Evolutionary conservation across 2,329 filamentous ascomycete species (phyloP).

Genomic region (Alternaria triticimaculans): DNA sequence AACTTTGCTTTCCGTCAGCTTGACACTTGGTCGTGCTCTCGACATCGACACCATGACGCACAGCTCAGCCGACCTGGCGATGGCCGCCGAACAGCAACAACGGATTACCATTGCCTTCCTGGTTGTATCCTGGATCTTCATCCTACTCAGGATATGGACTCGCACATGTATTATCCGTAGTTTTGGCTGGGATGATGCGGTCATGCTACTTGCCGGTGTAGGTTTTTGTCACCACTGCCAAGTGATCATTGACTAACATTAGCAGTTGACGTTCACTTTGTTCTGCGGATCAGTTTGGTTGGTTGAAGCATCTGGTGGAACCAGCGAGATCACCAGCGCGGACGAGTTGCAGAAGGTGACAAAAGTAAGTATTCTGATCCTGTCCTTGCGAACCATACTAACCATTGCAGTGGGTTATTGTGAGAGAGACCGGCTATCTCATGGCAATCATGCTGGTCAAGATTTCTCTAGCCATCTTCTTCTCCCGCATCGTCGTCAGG

Average conservation of each 20-base stretch:
- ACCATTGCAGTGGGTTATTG: slow-evolving; percentile 39
- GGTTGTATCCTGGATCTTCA: slow-evolving; percentile 46
- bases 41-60: slow-evolving; percentile 9
- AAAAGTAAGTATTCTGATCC: slow-evolving; percentile 26
- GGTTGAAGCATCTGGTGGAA: slow-evolving; percentile 40
- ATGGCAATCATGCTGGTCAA: slow-evolving; percentile 52
- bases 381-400: neutral
- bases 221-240: neutral
- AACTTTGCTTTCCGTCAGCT: slow-evolving; percentile 6
- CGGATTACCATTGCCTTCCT: slow-evolving; percentile 47
- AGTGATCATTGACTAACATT: slow-evolving; percentile 2
- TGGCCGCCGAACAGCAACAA: slow-evolving; percentile 28
- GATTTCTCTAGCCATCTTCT: slow-evolving; percentile 55
- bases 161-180: slow-evolving; percentile 47
- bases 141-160: slow-evolving; percentile 50
- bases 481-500: slow-evolving; percentile 52
- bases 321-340: slow-evolving; percentile 38
- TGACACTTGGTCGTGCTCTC: neutral
- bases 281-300: slow-evolving; percentile 39
- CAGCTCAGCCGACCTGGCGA: slow-evolving; percentile 19
- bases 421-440: slow-evolving; percentile 50
- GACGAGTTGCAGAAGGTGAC: slow-evolving; percentile 32
- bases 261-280: slow-evolving; percentile 43
- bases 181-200: slow-evolving; percentile 55
- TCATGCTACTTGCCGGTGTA: slow-evolving; percentile 51